Evolutionary conservation across 1,284 basidiomycete genomes (phyloP).

Genomic region (Thelephora terrestris): DNA sequence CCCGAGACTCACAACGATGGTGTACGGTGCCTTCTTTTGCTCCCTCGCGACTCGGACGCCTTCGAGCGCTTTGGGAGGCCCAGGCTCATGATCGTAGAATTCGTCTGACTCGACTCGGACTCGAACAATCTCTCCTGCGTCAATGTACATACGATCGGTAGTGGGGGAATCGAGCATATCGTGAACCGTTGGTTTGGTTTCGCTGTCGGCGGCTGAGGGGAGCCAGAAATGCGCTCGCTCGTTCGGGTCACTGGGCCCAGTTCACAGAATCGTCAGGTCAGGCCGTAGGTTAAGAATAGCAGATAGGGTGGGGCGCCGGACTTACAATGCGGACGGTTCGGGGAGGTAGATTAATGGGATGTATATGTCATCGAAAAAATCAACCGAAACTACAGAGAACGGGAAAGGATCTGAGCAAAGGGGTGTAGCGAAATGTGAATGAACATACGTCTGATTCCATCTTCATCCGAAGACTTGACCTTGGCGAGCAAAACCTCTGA

Average conservation of each 20-base stretch:
- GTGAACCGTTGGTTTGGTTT: conserved; percentile 37
- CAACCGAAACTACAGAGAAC: conserved; percentile 58
- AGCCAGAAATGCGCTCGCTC: conserved; percentile 81
- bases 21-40: conserved; percentile 58
- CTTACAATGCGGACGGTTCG: conserved; percentile 71
- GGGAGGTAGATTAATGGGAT: conserved; percentile 67
- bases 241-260: conserved; percentile 64
- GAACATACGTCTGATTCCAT: conserved; percentile 70
- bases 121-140: conserved; percentile 75
- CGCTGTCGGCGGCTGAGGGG: conserved; percentile 33
- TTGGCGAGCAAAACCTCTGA: conserved; percentile 87
- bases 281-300: conserved; percentile 11
- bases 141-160: conserved; percentile 77
- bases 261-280: too few relatives aligned
- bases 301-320: conserved; percentile 6
- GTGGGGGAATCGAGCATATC: conserved; percentile 62
- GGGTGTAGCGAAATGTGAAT: background rate
- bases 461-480: conserved; percentile 76
- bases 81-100: conserved; percentile 88
- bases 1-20: conserved; percentile 51
- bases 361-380: conserved; percentile 94
- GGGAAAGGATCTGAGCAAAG: conserved; percentile 1
- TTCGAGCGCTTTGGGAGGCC: conserved; percentile 65
- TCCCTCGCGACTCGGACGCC: conserved; percentile 50
- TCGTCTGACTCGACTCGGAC: conserved; percentile 82